Evolutionary conservation across 2,329 filamentous ascomycete species (phyloP), one percentile per base, ranked within the genome.

Genomic region (Penicillium hesseltinei): DNA sequence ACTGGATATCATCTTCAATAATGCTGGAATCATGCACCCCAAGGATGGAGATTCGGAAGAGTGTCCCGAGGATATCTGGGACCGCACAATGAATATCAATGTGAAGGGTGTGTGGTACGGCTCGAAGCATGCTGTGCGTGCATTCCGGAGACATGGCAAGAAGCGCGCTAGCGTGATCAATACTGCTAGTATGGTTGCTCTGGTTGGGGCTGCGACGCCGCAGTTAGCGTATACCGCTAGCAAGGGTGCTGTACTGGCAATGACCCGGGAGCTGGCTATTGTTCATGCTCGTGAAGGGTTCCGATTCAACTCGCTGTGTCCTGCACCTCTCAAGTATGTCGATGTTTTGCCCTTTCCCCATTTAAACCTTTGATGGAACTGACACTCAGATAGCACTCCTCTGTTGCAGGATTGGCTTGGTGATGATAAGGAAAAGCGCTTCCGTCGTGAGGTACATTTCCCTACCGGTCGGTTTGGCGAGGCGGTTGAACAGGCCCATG

Each of bases 61-160:
- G 73, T 96, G 92, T 1, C 87, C 90, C 50, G 91, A 96, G 79
- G 86, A 85, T 68, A 92, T 97, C 80, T 97, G 92, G 92, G 91
- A 97, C 70, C 79, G 95, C 64, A 97, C 92, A 5, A 91, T 95
- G 61, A 87, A 86, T 73, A 95, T 96, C 81, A 97, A 97, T 77
- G 92, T 96, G 76, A 97, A 97, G 84, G 92, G 92, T 39, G 92
- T 97, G 19, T 96, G 92, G 92, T 97, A 85, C 74, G 92, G 92
- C 59, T 88, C 86, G 83, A 97, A 96, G 82, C 91, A 96, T 75
- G 91, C 92, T 8, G 87, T 97, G 27, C 81, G 93, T 49, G 85
- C 90, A 43, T 82, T 97, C 68, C 88, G 92, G 63, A 87, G 86
- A 67, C 82, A 95, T 81, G 83, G 84, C 54, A 97, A 97, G 85